These are phyloP conservation scores for Cordyceps sp. DNA, from an alignment of 2,329 filamentous ascomycete species.

Conservation along the genomic window DNA sequence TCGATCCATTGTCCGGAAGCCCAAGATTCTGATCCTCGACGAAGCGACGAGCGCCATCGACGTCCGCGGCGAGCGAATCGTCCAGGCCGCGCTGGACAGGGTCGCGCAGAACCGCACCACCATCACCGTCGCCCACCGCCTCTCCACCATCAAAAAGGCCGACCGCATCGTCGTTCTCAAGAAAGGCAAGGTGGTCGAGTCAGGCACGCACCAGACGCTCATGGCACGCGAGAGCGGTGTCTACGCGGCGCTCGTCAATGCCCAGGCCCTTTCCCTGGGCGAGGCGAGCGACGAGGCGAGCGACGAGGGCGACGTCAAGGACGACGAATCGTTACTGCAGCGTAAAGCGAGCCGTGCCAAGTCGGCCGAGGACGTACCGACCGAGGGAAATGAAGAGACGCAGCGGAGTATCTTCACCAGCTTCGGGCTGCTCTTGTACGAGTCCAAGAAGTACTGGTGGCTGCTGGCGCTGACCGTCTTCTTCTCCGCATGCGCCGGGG, in stretches of 20 bases:
- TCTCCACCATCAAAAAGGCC: conserved; percentile 61
- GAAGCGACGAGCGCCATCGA: conserved; percentile 58
- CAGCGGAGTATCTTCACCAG: conserved; percentile 29
- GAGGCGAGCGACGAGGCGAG: conserved; percentile 20
- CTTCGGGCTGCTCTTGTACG: conserved; percentile 38
- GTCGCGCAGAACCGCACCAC: conserved; percentile 49
- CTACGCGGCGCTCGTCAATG: conserved; percentile 51
- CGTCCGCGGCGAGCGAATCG: conserved; percentile 36
- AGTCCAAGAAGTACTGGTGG: conserved; percentile 34
- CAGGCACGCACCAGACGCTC: conserved; percentile 60
- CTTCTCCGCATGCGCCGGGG: conserved; percentile 24
- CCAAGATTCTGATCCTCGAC: conserved; percentile 57
- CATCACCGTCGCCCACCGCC: conserved; percentile 57
- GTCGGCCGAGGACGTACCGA: conserved; percentile 13
- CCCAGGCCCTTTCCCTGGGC: conserved; percentile 41
- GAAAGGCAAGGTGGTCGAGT: conserved; percentile 53
- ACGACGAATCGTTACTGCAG: conserved; percentile 20
- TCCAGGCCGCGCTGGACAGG: conserved; percentile 46
- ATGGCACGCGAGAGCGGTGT: conserved; percentile 41
- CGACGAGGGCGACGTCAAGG: conserved; percentile 16
- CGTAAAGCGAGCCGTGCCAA: conserved; percentile 28
- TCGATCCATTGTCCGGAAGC: conserved; percentile 54
- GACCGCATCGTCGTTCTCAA: conserved; percentile 65
- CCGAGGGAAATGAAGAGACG: conserved; percentile 10
- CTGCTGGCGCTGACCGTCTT: conserved; percentile 32